Evolutionary conservation across 768 basidiomycete genomes (phyloP).

Genomic region (Rhizopogon rudus): DNA sequence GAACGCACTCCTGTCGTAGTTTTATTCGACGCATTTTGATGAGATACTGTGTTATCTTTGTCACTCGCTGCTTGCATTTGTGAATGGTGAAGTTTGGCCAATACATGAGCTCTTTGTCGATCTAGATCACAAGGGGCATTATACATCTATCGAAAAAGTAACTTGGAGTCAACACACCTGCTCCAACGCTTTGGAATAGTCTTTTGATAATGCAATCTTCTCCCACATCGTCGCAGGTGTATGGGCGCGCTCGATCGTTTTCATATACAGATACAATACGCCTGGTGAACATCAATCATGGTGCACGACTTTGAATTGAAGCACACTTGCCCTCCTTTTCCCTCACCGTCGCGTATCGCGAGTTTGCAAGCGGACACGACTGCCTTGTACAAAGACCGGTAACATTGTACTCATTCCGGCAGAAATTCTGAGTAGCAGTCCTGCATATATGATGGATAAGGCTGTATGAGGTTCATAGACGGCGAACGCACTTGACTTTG

Average conservation of each 20-base stretch:
- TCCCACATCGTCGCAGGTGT: conserved; percentile 99
- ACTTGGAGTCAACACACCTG: conserved; percentile 51
- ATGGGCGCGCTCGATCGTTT: conserved; percentile 97
- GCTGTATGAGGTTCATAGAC: not conserved
- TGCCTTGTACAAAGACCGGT: conserved; percentile 93
- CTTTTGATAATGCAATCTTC: conserved; percentile 84
- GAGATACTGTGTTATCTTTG: conserved; percentile 98
- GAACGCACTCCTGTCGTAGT: conserved; percentile 75
- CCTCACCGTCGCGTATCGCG: conserved; percentile 95
- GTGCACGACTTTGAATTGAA: not conserved
- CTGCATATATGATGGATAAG: conserved; percentile 34
- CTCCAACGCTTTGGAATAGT: conserved; percentile 92
- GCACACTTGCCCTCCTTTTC: conserved; percentile 79
- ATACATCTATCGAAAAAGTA: not conserved
- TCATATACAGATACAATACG: conserved; percentile 87
- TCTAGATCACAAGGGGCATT: conserved; percentile 43
- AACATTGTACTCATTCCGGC: conserved; percentile 97
- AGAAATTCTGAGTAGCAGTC: conserved; percentile 95
- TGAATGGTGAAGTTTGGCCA: conserved; percentile 98
- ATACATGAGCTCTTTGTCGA: conserved; percentile 92
- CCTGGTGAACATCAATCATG: conserved; percentile 38
- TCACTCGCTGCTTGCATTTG: conserved; percentile 98
- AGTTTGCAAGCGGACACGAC: conserved; percentile 97
- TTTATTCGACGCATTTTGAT: conserved; percentile 96
- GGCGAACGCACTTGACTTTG: conserved; percentile 88